Base-by-base conservation (phyloP, 805 yeast species). In the Sugiyamaella americana region DNA sequence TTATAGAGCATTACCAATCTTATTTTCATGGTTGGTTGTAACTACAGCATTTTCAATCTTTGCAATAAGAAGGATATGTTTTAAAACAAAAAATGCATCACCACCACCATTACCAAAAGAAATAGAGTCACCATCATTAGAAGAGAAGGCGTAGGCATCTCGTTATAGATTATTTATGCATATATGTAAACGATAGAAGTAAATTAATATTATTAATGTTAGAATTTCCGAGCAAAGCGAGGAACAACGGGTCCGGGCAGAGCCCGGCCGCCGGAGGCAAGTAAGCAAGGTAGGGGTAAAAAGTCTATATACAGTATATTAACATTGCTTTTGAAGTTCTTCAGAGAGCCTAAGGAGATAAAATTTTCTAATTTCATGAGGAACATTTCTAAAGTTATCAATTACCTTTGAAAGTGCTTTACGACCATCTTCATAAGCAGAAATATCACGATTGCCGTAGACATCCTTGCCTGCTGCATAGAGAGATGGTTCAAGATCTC, bases 371-470 rank as follows among this genome's bases (percentile, higher is more conserved):
- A 61, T 53, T 18, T 63, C 62, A 6, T 46, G 50, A 2, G 68
- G 68, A 3, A 58, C 44, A 4, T 46, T 51, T 2, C 54, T 46
- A 45, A 66, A 59, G 3, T 52, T 35, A 16, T 52, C 48, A 38
- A 48, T 49, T 16, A 66, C 48, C 37, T 56, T 55, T 24, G 32
- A 23, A 5, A 66, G 43, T 19, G 43, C 36, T 46, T 47, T 45
- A 10, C 69, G 52, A 2, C 68, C 66, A 34, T 58, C 57, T 40
- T 61, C 65, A 43, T 66, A 67, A 2, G 63, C 58, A 11, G 51
- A 59, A 40, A 66, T 52, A 42, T 66, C 71, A 34, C 60, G 60
- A 48, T 66, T 66, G 11, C 71, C 70, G 44, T 66, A 66, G 11
- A 66, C 58, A 46, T 67, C 71, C 32, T 56, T 56, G 5, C 69